These are phyloP conservation scores for Penicillium sp. DNA, from an alignment of 2,329 filamentous ascomycete species.

Conservation along the genomic window DNA sequence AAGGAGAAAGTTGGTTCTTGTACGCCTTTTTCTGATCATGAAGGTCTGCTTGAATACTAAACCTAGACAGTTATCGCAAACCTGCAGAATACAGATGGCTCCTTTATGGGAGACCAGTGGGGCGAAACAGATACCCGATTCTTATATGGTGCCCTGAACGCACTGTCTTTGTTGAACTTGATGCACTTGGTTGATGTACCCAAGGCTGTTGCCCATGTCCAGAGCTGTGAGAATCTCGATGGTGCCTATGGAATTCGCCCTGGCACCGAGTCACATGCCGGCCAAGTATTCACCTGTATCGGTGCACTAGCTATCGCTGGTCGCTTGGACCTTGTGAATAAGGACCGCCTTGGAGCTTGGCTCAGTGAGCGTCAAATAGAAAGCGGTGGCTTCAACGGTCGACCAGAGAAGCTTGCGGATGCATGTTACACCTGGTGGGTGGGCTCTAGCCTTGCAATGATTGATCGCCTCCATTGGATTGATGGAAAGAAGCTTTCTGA, in stretches of 20 bases:
- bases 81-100: constrained; percentile 83
- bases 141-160: constrained; percentile 85
- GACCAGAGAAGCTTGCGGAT: constrained; percentile 93
- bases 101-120: constrained; percentile 94
- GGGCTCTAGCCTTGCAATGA: constrained; percentile 85
- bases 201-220: constrained; percentile 77
- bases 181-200: constrained; percentile 74
- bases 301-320: constrained; percentile 82
- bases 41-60: constrained; percentile 19
- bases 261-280: constrained; percentile 90
- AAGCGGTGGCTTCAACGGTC: constrained; percentile 85
- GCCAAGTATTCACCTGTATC: constrained; percentile 93
- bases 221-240: constrained; percentile 87
- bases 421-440: constrained; percentile 99
- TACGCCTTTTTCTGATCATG: constrained; percentile 50
- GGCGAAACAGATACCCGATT: constrained; percentile 95
- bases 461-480: constrained; percentile 88
- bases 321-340: constrained; percentile 77
- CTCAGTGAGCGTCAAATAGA: constrained; percentile 88
- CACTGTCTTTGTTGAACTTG: constrained; percentile 78
- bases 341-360: constrained; percentile 83
- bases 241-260: constrained; percentile 89
- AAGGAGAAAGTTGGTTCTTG: constrained; percentile 76
- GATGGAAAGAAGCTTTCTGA: constrained; percentile 73
- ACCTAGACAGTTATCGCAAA: constrained; percentile 67